Evolutionary conservation across 208 protist genomes (phyloP).

Genomic region (Wallacemonas sp.): DNA sequence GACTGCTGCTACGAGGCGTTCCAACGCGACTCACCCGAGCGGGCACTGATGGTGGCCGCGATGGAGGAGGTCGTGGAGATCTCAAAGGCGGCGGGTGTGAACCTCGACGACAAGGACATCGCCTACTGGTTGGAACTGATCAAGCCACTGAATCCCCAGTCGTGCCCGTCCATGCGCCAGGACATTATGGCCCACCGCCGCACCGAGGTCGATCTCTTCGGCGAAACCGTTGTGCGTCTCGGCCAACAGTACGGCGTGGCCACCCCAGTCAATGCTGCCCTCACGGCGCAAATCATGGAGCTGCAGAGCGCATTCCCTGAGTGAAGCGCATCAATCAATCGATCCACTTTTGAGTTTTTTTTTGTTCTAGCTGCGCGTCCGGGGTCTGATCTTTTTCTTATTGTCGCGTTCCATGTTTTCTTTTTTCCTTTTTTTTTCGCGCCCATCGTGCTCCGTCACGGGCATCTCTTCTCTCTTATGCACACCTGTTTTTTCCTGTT

Average conservation of each 20-base stretch:
- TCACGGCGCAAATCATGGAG: background rate
- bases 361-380: too few species aligned
- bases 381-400: too few species aligned
- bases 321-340: too few species aligned
- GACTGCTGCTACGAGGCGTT: slow-evolving; percentile 18
- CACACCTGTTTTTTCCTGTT: background rate
- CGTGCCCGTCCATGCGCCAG: slow-evolving; percentile 24
- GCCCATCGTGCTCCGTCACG: background rate
- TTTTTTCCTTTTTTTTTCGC: slow-evolving; percentile 4
- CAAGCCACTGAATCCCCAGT: slow-evolving; percentile 11
- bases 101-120: slow-evolving; percentile 22
- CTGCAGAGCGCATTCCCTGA: slow-evolving; percentile 5
- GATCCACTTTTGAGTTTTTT: too few species aligned
- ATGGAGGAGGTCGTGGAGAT: slow-evolving; percentile 24
- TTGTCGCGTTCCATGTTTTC: background rate
- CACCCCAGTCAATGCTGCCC: slow-evolving; percentile 14
- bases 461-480: background rate
- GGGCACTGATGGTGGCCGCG: slow-evolving; percentile 17
- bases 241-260: slow-evolving; percentile 19
- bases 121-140: slow-evolving; percentile 15
- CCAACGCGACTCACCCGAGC: background rate
- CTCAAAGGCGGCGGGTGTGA: slow-evolving; percentile 11
- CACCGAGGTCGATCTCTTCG: slow-evolving; percentile 26
- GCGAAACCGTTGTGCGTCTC: slow-evolving; percentile 19
- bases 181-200: slow-evolving; percentile 15